These are phyloP conservation scores for Colletotrichum graminicola DNA, from an alignment of 2,329 filamentous ascomycete species.

Conservation along the genomic window DNA sequence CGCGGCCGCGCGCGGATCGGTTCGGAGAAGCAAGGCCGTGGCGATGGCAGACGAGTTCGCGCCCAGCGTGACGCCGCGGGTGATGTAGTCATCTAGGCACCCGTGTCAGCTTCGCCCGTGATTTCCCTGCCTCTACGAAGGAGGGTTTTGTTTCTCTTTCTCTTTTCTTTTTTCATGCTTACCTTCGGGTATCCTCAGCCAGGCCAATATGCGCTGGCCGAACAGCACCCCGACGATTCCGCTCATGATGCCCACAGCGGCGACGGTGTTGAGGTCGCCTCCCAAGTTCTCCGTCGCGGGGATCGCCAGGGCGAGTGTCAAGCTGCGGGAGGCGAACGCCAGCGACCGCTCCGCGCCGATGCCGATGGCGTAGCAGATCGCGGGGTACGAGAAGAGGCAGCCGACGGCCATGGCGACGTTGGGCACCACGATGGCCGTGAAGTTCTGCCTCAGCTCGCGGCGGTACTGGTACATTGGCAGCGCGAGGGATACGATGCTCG, in stretches of 20 bases:
- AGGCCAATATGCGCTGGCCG: conserved; percentile 61
- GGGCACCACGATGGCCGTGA: conserved; percentile 66
- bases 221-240: conserved; percentile 70
- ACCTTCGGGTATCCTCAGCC: conserved; percentile 67
- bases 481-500: conserved; percentile 69
- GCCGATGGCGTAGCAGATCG: conserved; percentile 65
- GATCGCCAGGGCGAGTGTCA: conserved; percentile 71
- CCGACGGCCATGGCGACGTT: conserved; percentile 64
- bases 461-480: conserved; percentile 73
- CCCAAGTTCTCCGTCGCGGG: conserved; percentile 68
- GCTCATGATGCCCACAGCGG: conserved; percentile 69
- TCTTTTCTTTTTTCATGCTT: conserved; percentile 30
- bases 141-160: no score
- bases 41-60: conserved; percentile 71
- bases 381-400: conserved; percentile 70
- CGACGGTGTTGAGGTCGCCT: conserved; percentile 67
- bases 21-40: conserved; percentile 67
- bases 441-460: conserved; percentile 65
- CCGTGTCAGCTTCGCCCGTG: background rate
- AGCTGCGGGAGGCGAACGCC: conserved; percentile 66
- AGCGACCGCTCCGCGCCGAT: conserved; percentile 65
- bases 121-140: background rate
- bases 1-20: conserved; percentile 70
- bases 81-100: conserved; percentile 69
- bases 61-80: conserved; percentile 71